A percentile compares a stretch with the other conserved stretches of the same genome.
Evolutionary conservation across 2,329 filamentous ascomycete genomes (phyloP).

Genomic region (Phialophora chinensis): DNA sequence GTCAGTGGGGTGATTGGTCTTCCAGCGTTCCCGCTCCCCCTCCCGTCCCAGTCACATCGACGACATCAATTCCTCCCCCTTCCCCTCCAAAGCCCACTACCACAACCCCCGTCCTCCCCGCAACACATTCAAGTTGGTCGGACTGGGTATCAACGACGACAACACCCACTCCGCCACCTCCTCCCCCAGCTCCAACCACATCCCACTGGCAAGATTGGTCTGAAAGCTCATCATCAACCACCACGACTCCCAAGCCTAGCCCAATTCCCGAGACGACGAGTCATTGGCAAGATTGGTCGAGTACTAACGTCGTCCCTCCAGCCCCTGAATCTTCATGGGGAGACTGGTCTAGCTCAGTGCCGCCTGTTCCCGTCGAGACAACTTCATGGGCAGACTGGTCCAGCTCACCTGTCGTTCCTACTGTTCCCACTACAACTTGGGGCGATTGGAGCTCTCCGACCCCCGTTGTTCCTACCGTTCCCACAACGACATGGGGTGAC

Average conservation of each 20-base stretch:
- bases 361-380: conserved; percentile 1
- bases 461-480: conserved; percentile 4
- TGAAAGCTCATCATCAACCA: neutral
- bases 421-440: neutral
- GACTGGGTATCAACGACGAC: conserved; percentile 19
- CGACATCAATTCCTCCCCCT: conserved; percentile 19
- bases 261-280: conserved; percentile 12
- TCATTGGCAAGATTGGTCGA: conserved; percentile 20
- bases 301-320: conserved; percentile 28
- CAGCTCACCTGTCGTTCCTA: neutral
- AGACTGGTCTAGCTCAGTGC: conserved; percentile 22
- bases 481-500: conserved; percentile 12
- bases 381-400: conserved; percentile 1
- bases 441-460: neutral
- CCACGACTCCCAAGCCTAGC: conserved; percentile 6
- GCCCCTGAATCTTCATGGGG: conserved; percentile 22
- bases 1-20: conserved; percentile 25
- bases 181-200: conserved; percentile 12
- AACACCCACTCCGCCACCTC: conserved; percentile 12
- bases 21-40: conserved; percentile 8
- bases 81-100: conserved; percentile 14
- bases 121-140: conserved; percentile 10
- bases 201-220: conserved; percentile 5
- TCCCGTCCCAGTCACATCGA: conserved; percentile 15
- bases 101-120: neutral